Evolutionary conservation across 2,329 filamentous ascomycete species (phyloP).

Genomic region (Ophiostoma ips): DNA sequence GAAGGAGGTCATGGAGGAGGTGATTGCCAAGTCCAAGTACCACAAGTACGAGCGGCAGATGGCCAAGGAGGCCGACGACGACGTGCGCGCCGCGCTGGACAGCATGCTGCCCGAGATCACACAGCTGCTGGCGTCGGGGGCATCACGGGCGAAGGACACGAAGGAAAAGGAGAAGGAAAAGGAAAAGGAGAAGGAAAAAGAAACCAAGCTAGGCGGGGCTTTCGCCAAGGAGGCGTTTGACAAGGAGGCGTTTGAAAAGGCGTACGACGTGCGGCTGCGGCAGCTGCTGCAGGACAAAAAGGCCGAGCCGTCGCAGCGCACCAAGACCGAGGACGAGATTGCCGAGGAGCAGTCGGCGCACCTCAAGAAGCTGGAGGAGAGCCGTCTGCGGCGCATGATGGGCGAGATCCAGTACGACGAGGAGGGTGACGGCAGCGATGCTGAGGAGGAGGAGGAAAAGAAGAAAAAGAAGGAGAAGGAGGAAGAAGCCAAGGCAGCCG

Average conservation of each 20-base stretch:
- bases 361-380: conserved; percentile 69
- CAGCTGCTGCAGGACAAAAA: conserved; percentile 74
- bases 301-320: conserved; percentile 72
- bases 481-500: conserved; percentile 41
- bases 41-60: conserved; percentile 92
- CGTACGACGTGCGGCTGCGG: conserved; percentile 75
- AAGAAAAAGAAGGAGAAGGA: conserved; percentile 50
- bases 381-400: conserved; percentile 72
- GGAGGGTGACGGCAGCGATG: no score
- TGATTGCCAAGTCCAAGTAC: conserved; percentile 92
- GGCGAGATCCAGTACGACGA: conserved; percentile 59
- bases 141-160: conserved; percentile 15
- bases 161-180: conserved; percentile 15
- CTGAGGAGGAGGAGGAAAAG: conserved; percentile 25
- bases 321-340: conserved; percentile 82
- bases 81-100: conserved; percentile 71
- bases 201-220: background rate
- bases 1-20: conserved; percentile 93
- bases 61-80: conserved; percentile 84
- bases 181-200: conserved; percentile 10
- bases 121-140: conserved; percentile 45
- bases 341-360: conserved; percentile 62
- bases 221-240: conserved; percentile 30
- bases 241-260: conserved; percentile 58
- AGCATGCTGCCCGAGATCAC: conserved; percentile 69